phyloP scores from a whole-genome alignment of 2,329 filamentous ascomycete species.

The Fusarium praegraminearum region DNA sequence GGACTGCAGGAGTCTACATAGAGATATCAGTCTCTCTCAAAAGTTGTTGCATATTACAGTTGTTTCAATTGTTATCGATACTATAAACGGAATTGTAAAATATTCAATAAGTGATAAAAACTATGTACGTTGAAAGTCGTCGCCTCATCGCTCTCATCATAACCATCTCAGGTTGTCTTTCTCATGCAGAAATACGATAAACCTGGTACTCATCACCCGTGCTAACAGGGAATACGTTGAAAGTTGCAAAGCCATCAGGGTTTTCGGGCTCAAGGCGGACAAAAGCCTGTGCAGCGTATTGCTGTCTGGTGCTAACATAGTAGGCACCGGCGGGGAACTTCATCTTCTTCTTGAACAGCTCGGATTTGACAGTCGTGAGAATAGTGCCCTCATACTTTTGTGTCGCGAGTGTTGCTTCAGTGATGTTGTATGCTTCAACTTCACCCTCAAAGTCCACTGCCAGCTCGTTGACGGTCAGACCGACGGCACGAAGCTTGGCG shows the following conservation, averaged over 20 bases:
- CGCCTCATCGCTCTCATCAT: neutral
- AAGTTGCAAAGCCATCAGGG: slow-evolving; percentile 49
- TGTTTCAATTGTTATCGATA: neutral
- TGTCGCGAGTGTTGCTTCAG: slow-evolving; percentile 23
- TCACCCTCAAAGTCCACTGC: slow-evolving; percentile 39
- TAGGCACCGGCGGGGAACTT: slow-evolving; percentile 48
- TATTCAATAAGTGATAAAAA: neutral
- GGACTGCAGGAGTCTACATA: slow-evolving; percentile 20
- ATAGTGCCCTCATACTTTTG: slow-evolving; percentile 47
- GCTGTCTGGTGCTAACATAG: slow-evolving; percentile 50
- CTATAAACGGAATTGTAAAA: neutral
- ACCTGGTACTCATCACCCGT: slow-evolving; percentile 50
- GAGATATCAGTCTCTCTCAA: neutral
- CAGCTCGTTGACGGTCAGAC: slow-evolving; percentile 44
- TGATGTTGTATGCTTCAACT: slow-evolving; percentile 48
- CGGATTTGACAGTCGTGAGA: slow-evolving; percentile 42
- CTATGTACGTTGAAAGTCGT: neutral
- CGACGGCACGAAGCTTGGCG: slow-evolving; percentile 42
- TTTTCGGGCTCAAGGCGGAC: slow-evolving; percentile 50
- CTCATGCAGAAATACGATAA: slow-evolving; percentile 39
- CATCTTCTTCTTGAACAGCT: slow-evolving; percentile 29
- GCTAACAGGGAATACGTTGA: slow-evolving; percentile 48
- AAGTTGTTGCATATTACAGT: neutral
- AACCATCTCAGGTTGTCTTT: neutral
- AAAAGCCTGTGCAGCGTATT: slow-evolving; percentile 49